Percentiles rank a stretch among this genome's conserved stretches.
Conservation (phyloP, 768 basidiomycete species). For the Tulasnella sp. region DNA sequence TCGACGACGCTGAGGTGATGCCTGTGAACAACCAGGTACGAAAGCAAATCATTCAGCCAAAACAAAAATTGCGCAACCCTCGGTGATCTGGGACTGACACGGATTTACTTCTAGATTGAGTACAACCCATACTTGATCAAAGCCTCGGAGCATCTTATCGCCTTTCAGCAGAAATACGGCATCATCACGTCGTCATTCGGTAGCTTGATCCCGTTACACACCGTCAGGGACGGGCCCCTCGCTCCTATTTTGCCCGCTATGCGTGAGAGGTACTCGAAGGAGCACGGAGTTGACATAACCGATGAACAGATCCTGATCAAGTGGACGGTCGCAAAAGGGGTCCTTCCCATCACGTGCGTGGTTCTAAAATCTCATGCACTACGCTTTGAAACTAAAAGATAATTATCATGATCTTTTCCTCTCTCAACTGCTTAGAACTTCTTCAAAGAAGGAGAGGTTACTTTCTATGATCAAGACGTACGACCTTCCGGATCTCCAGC, state of each 20-base stretch:
- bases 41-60: background rate
- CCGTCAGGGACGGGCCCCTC: background rate
- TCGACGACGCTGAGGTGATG: slow-evolving; percentile 23
- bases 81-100: no score
- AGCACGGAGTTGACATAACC: background rate
- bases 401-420: no score
- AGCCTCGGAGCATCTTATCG: slow-evolving; percentile 21
- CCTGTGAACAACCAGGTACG: slow-evolving; percentile 29
- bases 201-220: background rate
- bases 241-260: background rate
- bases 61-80: background rate
- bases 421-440: background rate
- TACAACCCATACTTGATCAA: slow-evolving; percentile 29
- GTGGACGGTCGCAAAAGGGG: background rate
- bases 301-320: slow-evolving; percentile 6
- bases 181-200: slow-evolving; percentile 20
- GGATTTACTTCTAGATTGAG: slow-evolving; percentile 29
- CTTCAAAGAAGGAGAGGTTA: slow-evolving; percentile 2
- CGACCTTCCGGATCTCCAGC: background rate
- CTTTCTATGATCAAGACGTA: background rate
- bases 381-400: background rate
- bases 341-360: slow-evolving; percentile 2
- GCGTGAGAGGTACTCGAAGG: background rate
- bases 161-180: slow-evolving; percentile 22
- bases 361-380: background rate